Percentiles rank a stretch among this genome's conserved stretches.
Evolutionary conservation across 257 asterid genomes (phyloP).

Genomic region (Verbena officinalis): DNA sequence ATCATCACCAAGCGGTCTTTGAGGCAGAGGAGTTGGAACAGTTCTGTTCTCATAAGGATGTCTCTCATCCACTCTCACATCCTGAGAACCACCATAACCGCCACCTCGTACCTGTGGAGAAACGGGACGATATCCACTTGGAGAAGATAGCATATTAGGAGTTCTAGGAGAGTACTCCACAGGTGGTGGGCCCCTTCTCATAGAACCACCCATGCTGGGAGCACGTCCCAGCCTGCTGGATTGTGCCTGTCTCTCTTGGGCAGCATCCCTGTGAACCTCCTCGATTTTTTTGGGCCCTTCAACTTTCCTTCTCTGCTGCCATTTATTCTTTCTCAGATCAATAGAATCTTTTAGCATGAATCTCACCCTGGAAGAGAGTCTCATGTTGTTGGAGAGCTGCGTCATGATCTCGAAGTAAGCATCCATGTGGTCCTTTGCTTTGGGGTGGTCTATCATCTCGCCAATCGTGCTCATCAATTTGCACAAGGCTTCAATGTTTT

Average conservation of each 20-base stretch:
- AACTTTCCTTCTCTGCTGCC: conserved; percentile 98
- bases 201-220: conserved; percentile 61
- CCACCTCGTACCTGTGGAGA: conserved; percentile 58
- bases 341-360: conserved; percentile 91
- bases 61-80: conserved; percentile 62
- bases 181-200: conserved; percentile 67
- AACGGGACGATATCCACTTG: conserved; percentile 52
- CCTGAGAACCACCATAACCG: conserved; percentile 76
- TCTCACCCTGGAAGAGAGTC: conserved; percentile 86
- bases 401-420: conserved; percentile 62
- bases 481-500: conserved; percentile 88
- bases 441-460: conserved; percentile 85
- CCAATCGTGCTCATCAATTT: conserved; percentile 98
- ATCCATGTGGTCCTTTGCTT: conserved; percentile 82
- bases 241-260: conserved; percentile 91
- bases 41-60: conserved; percentile 61
- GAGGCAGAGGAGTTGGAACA: conserved; percentile 64
- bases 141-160: conserved; percentile 61
- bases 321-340: conserved; percentile 90
- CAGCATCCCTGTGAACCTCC: conserved; percentile 94
- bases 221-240: conserved; percentile 65
- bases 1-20: conserved; percentile 74
- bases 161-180: conserved; percentile 74
- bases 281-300: conserved; percentile 98
- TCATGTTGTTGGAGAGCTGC: conserved; percentile 70